Percentiles rank a stretch among this genome's conserved stretches.
These are phyloP conservation scores for Cotoneaster glaucophyllus DNA, from an alignment of 306 rosid species.

Conservation along the genomic window DNA sequence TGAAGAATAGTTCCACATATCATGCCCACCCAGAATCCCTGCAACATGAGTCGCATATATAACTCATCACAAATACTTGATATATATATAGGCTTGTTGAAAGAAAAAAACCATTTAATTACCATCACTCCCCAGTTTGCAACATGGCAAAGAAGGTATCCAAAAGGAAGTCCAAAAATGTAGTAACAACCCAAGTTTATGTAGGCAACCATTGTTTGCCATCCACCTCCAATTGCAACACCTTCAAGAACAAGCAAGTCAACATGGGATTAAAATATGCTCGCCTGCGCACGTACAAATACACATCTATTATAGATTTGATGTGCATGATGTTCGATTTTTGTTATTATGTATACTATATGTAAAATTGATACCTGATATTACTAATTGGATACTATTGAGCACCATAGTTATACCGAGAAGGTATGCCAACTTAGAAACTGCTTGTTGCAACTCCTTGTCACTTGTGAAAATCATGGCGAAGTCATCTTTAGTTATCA, in stretches of 20 bases:
- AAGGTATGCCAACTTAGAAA: slow-evolving; percentile 24
- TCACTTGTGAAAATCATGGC: slow-evolving; percentile 27
- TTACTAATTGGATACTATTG: slow-evolving; percentile 30
- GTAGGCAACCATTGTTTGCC: slow-evolving; percentile 51
- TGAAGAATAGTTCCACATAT: slow-evolving; percentile 37
- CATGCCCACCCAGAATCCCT: slow-evolving; percentile 50
- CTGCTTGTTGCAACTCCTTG: slow-evolving; percentile 15
- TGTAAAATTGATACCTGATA: slow-evolving; percentile 30
- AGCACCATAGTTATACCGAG: slow-evolving; percentile 31
- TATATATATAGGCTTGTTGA: background rate
- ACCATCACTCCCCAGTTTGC: slow-evolving; percentile 43
- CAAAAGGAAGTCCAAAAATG: slow-evolving; percentile 49
- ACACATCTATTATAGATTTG: background rate
- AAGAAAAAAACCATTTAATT: background rate
- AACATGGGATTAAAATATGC: background rate
- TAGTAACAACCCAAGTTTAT: slow-evolving; percentile 53
- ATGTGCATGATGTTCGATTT: background rate
- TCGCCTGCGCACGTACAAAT: background rate
- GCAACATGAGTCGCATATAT: background rate
- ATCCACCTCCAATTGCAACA: slow-evolving; percentile 54
- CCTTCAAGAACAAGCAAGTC: slow-evolving; percentile 16
- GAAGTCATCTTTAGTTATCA: slow-evolving; percentile 18
- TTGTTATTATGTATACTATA: no score
- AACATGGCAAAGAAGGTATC: slow-evolving; percentile 25
- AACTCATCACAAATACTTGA: background rate